A percentile compares a stretch with the other conserved stretches of the same genome.
These are phyloP conservation scores for Neodidymelliopsis sp. DNA, from an alignment of 2,329 filamentous ascomycete species.

Conservation along the genomic window DNA sequence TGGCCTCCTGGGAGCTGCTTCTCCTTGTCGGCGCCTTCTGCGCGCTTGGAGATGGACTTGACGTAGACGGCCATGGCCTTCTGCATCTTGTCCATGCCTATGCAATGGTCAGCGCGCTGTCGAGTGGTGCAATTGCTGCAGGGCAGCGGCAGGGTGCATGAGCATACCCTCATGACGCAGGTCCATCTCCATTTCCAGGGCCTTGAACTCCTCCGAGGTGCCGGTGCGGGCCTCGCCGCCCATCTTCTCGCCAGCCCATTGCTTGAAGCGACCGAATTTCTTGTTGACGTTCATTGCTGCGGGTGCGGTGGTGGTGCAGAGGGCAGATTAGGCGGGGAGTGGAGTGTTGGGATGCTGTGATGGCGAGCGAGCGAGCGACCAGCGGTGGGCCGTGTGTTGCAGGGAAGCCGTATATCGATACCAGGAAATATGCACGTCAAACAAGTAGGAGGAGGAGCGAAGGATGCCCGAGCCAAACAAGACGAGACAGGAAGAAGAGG, in stretches of 20 bases:
- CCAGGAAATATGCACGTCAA: constrained; percentile 17
- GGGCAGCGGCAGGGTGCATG: constrained; percentile 2
- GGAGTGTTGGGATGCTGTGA: constrained; percentile 26
- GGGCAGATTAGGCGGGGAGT: constrained; percentile 24
- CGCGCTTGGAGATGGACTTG: constrained; percentile 85
- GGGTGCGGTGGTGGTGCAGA: constrained; percentile 8
- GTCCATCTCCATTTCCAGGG: constrained; percentile 87
- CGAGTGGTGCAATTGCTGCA: constrained; percentile 6
- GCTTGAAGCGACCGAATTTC: constrained; percentile 93
- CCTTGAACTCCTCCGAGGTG: constrained; percentile 89
- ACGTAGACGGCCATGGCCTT: constrained; percentile 84
- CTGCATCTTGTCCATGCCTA: constrained; percentile 90
- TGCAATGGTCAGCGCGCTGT: constrained; percentile 13
- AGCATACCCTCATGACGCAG: constrained; percentile 81
- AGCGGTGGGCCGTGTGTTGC: constrained; percentile 13
- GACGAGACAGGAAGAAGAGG: constrained; percentile 7
- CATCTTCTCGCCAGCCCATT: constrained; percentile 98
- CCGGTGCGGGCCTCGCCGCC: constrained; percentile 86
- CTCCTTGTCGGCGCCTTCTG: constrained; percentile 86
- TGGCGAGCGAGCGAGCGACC: constrained; percentile 24
- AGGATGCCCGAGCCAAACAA: constrained; percentile 6
- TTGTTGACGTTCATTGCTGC: constrained; percentile 72
- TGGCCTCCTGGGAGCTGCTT: constrained; percentile 82
- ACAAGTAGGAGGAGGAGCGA: constrained; percentile 22
- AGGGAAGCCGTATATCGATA: constrained; percentile 25